Percentiles rank a stretch among this genome's conserved stretches.
These are phyloP conservation scores for Exophiala lecanii-corni DNA, from an alignment of 2,329 filamentous ascomycete genomes.

Conservation along the genomic window DNA sequence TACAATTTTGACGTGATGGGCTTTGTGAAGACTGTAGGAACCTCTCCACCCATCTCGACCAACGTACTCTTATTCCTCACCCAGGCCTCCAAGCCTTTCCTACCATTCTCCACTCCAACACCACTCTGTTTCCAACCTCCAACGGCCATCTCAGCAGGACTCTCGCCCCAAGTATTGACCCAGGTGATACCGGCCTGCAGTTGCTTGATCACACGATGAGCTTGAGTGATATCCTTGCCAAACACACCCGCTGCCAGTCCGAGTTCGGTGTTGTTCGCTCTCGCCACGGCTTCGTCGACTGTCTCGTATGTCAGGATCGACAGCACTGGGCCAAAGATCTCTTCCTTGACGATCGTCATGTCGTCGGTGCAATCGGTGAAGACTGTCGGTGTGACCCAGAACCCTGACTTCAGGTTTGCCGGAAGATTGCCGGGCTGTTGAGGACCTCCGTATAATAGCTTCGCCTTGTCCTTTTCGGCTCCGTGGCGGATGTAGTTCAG, in stretches of 20 bases:
- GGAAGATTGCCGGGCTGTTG: conserved; percentile 53
- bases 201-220: conserved; percentile 65
- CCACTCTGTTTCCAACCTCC: conserved; percentile 91
- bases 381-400: conserved; percentile 77
- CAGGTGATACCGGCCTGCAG: conserved; percentile 84
- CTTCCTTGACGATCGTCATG: conserved; percentile 75
- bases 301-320: conserved; percentile 69
- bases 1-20: conserved; percentile 1
- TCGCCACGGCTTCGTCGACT: conserved; percentile 62
- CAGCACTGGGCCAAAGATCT: conserved; percentile 89
- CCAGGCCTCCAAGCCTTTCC: conserved; percentile 74
- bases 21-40: conserved; percentile 70
- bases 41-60: conserved; percentile 70
- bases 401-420: conserved; percentile 56
- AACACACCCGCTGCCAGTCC: conserved; percentile 83
- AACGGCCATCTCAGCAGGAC: conserved; percentile 85
- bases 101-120: conserved; percentile 80
- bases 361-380: conserved; percentile 80
- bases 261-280: conserved; percentile 72
- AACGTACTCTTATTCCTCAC: conserved; percentile 82
- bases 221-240: conserved; percentile 67
- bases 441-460: conserved; percentile 66
- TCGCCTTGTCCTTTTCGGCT: conserved; percentile 67
- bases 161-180: conserved; percentile 93
- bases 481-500: conserved; percentile 71